Evolutionary conservation across 1,284 basidiomycete genomes (phyloP), one percentile per base, ranked within the genome.

Genomic region (Ceratorhiza oryzae-sativae): DNA sequence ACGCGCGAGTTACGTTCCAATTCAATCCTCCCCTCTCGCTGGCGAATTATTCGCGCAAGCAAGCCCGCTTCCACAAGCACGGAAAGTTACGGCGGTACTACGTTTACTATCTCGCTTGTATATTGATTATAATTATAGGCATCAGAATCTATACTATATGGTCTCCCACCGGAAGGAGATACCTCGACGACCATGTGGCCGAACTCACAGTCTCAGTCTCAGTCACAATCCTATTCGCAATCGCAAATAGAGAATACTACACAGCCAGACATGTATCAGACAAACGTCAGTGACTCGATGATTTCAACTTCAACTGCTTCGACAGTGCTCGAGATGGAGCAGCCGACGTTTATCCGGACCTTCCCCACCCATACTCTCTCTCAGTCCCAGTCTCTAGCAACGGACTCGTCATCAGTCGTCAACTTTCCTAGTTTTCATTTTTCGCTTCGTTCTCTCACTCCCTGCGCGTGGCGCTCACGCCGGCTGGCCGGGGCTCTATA

Each of bases 381-480:
- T n/a, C 65, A 68, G 30, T 51, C 62, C n/a, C 51, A 68, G 53
- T 56, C 53, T 13, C 25, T 34, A 30, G 39, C 56, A 23, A 42
- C 53, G 13, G 42, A 34, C 8, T 68, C 65, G 20, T 68, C 65
- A 0, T 77, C 76, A 9, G 73, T 77, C 32, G 58, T 68, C 13
- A 70, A 71, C 20, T 76, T 77, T 55, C 76, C 76, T 10, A 72
- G 72, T 20, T 77, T 76, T 62, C 76, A 74, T 25, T 77, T 77
- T 59, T 75, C 55, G 53, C 36, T 77, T 13, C 55, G 71, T 39
- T 3, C 46, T 75, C 39, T 74, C 58, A 32, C 71, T 53, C 25
- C 72, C 42, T 71, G 49, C 58, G 84, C 83, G 6, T 83, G 83
- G 72, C 74, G 1, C 74, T 74, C 6, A 65, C 72, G 27, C 79